Percentiles rank a stretch among this genome's conserved stretches.
phyloP scores from a whole-genome alignment of 345 rosid genomes.

The Arabis alpina region DNA sequence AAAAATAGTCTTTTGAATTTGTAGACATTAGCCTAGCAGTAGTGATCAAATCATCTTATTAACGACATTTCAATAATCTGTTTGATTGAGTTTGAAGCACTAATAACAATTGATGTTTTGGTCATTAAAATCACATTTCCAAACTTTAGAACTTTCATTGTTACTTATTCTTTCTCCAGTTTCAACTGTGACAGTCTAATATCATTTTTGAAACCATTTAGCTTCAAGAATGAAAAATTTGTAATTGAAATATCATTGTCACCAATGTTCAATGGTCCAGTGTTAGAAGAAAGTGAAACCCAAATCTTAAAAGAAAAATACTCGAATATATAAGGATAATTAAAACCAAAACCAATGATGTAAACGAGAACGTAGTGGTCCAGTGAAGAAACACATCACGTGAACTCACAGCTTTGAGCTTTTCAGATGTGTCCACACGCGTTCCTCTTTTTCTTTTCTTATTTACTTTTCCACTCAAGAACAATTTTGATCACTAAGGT shows the following conservation, averaged over 20 bases:
- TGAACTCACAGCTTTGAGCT: slow-evolving; percentile 49
- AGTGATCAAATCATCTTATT: background rate
- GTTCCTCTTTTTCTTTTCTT: slow-evolving; percentile 11
- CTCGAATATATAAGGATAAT: background rate
- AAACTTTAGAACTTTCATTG: background rate
- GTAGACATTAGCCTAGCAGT: slow-evolving; percentile 12
- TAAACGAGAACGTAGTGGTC: slow-evolving; percentile 46
- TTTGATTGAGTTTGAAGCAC: background rate
- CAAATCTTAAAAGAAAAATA: slow-evolving; percentile 7
- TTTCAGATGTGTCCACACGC: slow-evolving; percentile 41
- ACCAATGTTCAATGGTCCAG: slow-evolving; percentile 20
- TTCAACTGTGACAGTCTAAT: background rate
- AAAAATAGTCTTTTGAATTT: background rate
- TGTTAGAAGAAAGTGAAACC: slow-evolving; percentile 4
- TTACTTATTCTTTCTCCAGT: background rate
- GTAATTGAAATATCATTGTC: background rate
- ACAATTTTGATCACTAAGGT: background rate
- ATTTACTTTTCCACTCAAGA: slow-evolving; percentile 1
- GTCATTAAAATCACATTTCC: background rate
- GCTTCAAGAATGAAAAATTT: no score
- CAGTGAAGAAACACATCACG: slow-evolving; percentile 62
- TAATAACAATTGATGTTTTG: no score
- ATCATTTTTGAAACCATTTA: background rate
- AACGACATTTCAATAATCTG: background rate
- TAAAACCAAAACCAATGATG: slow-evolving; percentile 49